Percentiles rank a stretch among this genome's conserved stretches.
Evolutionary conservation across 108 stramenopile genomes (phyloP).

Genomic region (Fragilaria radians): DNA sequence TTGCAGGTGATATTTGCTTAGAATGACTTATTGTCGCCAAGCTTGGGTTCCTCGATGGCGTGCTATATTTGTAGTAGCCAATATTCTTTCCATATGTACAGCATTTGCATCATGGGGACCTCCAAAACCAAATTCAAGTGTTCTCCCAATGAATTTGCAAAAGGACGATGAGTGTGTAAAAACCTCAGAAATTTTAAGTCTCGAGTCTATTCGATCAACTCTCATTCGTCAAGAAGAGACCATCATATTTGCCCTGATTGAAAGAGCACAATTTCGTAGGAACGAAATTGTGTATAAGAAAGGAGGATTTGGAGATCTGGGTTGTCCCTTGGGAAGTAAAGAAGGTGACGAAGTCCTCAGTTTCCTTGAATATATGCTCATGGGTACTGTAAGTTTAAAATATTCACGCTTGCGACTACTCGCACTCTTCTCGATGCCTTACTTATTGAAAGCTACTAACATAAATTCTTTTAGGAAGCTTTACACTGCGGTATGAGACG

Average conservation of each 20-base stretch:
- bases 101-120: background rate
- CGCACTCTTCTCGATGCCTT: background rate
- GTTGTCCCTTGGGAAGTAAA: slow-evolving; percentile 35
- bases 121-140: background rate
- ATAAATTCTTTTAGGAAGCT: slow-evolving; percentile 45
- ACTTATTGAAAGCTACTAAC: background rate
- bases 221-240: slow-evolving; percentile 97
- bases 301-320: slow-evolving; percentile 59
- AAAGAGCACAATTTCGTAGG: slow-evolving; percentile 90
- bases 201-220: slow-evolving; percentile 79
- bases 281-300: slow-evolving; percentile 82
- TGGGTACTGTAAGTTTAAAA: slow-evolving; percentile 68
- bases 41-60: too few species aligned
- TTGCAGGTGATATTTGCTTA: too few species aligned
- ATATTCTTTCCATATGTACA: background rate
- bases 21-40: too few species aligned
- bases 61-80: too few species aligned
- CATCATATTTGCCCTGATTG: slow-evolving; percentile 98
- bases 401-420: slow-evolving; percentile 1
- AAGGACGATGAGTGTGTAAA: slow-evolving; percentile 26
- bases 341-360: slow-evolving; percentile 30
- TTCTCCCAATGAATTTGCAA: background rate
- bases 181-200: slow-evolving; percentile 71
- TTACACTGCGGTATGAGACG: slow-evolving; percentile 91
- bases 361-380: slow-evolving; percentile 93